Percentiles rank a stretch among this genome's conserved stretches.
phyloP scores from a whole-genome alignment of 805 yeast species.

The Yamadazyma nakazawae region DNA sequence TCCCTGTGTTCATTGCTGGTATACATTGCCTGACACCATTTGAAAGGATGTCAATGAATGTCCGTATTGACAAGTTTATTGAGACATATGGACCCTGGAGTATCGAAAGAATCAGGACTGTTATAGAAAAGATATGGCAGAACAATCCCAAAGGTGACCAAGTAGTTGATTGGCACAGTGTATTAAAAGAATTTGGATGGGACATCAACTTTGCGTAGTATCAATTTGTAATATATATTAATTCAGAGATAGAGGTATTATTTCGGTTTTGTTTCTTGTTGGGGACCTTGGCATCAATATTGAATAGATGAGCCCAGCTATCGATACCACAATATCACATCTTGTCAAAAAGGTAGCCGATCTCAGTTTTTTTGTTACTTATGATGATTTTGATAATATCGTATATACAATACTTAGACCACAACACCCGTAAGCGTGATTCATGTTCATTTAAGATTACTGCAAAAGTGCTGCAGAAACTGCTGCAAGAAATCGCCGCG shows the following conservation, averaged over 20 bases:
- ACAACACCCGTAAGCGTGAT: too few species aligned
- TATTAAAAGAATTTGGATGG: conserved; percentile 69
- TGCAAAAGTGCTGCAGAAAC: not conserved
- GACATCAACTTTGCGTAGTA: conserved; percentile 68
- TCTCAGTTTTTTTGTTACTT: too few species aligned
- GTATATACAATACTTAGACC: too few species aligned
- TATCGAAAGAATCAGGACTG: conserved; percentile 40
- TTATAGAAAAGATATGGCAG: conserved; percentile 50
- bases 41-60: conserved; percentile 52
- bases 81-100: conserved; percentile 69
- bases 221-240: too few species aligned
- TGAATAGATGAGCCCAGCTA: too few species aligned
- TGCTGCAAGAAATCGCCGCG: not conserved
- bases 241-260: too few species aligned
- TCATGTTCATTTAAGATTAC: not conserved
- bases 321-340: too few species aligned
- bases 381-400: too few species aligned
- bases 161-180: conserved; percentile 70
- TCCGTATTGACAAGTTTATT: conserved; percentile 53
- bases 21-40: conserved; percentile 54
- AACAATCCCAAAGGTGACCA: conserved; percentile 49
- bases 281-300: too few species aligned
- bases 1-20: conserved; percentile 78
- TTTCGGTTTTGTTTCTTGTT: too few species aligned
- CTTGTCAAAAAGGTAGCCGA: too few species aligned